Percentiles rank a stretch among this genome's conserved stretches.
phyloP scores from a whole-genome alignment of 2,329 filamentous ascomycete species.

The Claviceps humidiphila region DNA sequence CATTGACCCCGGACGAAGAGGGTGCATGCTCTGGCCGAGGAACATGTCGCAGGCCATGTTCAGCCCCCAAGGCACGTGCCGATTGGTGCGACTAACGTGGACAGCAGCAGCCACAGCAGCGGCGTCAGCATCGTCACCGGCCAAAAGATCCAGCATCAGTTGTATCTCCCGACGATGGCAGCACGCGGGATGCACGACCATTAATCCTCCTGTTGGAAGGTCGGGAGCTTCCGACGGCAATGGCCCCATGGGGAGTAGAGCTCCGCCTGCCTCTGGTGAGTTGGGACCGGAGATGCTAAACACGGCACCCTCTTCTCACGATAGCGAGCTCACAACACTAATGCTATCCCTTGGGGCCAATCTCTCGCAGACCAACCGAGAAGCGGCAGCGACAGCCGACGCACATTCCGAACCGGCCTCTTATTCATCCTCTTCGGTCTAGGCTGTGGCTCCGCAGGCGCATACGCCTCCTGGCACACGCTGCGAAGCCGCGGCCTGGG shows the following conservation, averaged over 20 bases:
- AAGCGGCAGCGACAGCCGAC: not conserved
- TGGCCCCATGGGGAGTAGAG: not conserved
- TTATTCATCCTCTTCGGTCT: conserved; percentile 17
- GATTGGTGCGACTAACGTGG: conserved; percentile 2
- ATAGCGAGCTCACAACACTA: too few relatives aligned
- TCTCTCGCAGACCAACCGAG: not conserved
- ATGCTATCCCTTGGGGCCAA: not conserved
- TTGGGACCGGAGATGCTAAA: not conserved
- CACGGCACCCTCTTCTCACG: too few relatives aligned
- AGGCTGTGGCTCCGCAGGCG: conserved; percentile 19
- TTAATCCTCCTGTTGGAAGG: too few relatives aligned
- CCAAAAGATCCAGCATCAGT: not conserved
- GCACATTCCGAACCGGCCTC: conserved; percentile 11
- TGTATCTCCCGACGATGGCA: not conserved
- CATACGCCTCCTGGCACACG: conserved; percentile 22
- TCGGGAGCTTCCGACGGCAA: too few relatives aligned
- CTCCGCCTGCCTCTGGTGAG: not conserved
- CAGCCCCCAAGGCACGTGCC: not conserved
- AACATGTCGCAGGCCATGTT: not conserved
- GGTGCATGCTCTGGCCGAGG: not conserved
- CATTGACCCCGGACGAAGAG: not conserved
- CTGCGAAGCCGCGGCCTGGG: conserved; percentile 23
- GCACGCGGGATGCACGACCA: not conserved
- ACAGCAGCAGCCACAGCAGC: not conserved
- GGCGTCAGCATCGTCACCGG: not conserved